Percentiles rank a stretch among this genome's conserved stretches.
phyloP scores from a whole-genome alignment of 2,329 filamentous ascomycete species.

The Monilinia laxa region DNA sequence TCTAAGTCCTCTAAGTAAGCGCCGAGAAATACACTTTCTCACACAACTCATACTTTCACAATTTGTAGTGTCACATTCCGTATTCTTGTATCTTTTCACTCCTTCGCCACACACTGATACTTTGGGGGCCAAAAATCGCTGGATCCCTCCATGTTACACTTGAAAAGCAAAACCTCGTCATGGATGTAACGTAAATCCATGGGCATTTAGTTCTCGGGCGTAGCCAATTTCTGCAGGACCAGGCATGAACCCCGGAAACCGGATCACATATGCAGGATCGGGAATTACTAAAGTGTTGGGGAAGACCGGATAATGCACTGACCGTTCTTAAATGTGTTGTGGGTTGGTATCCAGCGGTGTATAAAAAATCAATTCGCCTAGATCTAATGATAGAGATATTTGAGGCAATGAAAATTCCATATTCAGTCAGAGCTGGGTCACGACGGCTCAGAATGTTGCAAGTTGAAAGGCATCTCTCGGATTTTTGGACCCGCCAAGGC shows the following conservation, averaged over 20 bases:
- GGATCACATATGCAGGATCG: constrained; percentile 8
- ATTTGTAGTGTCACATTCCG: background rate
- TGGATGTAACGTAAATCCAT: constrained; percentile 2
- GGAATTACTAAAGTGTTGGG: background rate
- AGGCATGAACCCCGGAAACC: background rate
- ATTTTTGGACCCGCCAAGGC: background rate
- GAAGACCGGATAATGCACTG: background rate
- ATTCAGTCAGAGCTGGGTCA: background rate
- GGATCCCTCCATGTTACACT: background rate
- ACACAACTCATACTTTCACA: background rate
- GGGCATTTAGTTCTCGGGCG: background rate
- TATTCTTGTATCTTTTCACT: background rate
- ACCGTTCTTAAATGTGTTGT: too few relatives aligned
- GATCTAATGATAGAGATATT: background rate
- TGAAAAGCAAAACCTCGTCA: background rate
- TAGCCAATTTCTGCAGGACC: constrained; percentile 5
- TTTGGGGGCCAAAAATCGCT: background rate
- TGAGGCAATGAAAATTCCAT: background rate
- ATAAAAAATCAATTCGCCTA: background rate
- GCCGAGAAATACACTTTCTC: background rate
- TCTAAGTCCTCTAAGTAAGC: background rate
- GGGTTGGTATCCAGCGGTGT: background rate
- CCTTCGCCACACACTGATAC: background rate
- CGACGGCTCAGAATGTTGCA: background rate
- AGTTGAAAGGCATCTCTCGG: background rate